These are phyloP conservation scores for Chlorella vulgaris DNA, from an alignment of 139 green algal species.

Conservation along the genomic window DNA sequence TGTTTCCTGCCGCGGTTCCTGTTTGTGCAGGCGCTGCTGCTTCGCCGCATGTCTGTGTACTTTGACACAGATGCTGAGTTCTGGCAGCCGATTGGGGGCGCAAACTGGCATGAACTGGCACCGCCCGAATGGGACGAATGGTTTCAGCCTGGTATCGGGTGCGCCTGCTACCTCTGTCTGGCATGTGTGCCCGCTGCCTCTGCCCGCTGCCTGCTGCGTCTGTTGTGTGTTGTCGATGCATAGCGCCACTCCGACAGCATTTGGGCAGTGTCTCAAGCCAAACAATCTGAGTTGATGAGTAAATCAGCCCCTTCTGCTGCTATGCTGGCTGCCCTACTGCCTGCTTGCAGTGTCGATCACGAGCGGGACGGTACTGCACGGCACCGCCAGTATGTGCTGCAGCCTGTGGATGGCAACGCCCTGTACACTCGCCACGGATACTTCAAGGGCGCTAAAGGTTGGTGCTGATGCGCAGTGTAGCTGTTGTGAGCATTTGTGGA, in stretches of 20 bases:
- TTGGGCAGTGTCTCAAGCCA: too few species aligned
- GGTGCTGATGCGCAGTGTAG: neutral
- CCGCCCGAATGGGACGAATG: slow-evolving; percentile 74
- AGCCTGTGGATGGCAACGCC: slow-evolving; percentile 65
- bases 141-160: slow-evolving; percentile 64
- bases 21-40: slow-evolving; percentile 63
- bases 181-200: too few species aligned
- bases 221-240: too few species aligned
- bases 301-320: too few species aligned
- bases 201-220: too few species aligned
- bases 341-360: neutral
- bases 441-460: neutral
- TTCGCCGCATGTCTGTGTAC: slow-evolving; percentile 76
- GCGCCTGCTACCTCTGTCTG: neutral
- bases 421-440: slow-evolving; percentile 62
- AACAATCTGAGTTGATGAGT: too few species aligned
- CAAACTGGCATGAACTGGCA: slow-evolving; percentile 58
- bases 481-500: neutral
- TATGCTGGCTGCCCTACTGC: too few species aligned
- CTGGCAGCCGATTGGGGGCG: slow-evolving; percentile 41
- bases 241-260: too few species aligned
- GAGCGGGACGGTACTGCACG: slow-evolving; percentile 15
- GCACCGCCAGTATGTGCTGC: slow-evolving; percentile 63
- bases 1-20: too few species aligned
- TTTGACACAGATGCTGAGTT: slow-evolving; percentile 75